A percentile compares a stretch with the other conserved stretches of the same genome.
Evolutionary conservation across 2,329 filamentous ascomycete species (phyloP).

Genomic region (Blastomyces parvus): DNA sequence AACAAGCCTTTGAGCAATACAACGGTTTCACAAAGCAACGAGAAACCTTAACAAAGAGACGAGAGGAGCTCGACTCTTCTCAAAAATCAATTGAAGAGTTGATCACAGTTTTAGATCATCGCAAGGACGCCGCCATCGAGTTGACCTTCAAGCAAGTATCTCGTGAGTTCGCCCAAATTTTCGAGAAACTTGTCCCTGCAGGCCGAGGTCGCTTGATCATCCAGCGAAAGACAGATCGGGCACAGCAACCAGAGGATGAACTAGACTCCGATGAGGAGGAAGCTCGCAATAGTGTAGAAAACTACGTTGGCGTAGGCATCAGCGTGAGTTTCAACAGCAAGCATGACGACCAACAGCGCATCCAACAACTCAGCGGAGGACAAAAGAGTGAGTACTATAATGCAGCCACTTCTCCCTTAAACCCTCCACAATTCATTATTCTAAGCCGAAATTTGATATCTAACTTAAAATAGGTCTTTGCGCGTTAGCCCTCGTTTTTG

Average conservation of each 20-base stretch:
- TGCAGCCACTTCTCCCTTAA: neutral
- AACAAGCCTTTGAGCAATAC: conserved; percentile 98
- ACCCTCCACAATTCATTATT: neutral
- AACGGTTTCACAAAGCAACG: conserved; percentile 92
- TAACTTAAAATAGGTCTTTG: conserved; percentile 58
- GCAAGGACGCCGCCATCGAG: conserved; percentile 96
- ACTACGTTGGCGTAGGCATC: conserved; percentile 93
- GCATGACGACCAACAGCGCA: conserved; percentile 94
- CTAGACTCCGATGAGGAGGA: conserved; percentile 56
- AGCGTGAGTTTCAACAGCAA: conserved; percentile 98
- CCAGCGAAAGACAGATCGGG: conserved; percentile 74
- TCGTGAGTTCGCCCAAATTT: conserved; percentile 83
- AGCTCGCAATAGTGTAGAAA: conserved; percentile 61
- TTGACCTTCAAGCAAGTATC: conserved; percentile 98
- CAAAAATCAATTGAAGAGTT: conserved; percentile 84
- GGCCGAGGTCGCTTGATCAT: conserved; percentile 88
- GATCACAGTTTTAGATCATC: conserved; percentile 82
- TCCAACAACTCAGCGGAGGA: conserved; percentile 91
- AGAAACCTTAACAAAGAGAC: conserved; percentile 72
- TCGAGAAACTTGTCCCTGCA: conserved; percentile 88
- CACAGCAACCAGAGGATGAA: conserved; percentile 51
- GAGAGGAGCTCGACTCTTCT: conserved; percentile 76
- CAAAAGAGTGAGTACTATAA: conserved; percentile 71
- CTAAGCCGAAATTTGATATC: conserved; percentile 1
- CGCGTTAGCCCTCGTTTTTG: conserved; percentile 94